Evolutionary conservation across 208 protist species (phyloP).

Genomic region (Acanthamoeba triangularis): DNA sequence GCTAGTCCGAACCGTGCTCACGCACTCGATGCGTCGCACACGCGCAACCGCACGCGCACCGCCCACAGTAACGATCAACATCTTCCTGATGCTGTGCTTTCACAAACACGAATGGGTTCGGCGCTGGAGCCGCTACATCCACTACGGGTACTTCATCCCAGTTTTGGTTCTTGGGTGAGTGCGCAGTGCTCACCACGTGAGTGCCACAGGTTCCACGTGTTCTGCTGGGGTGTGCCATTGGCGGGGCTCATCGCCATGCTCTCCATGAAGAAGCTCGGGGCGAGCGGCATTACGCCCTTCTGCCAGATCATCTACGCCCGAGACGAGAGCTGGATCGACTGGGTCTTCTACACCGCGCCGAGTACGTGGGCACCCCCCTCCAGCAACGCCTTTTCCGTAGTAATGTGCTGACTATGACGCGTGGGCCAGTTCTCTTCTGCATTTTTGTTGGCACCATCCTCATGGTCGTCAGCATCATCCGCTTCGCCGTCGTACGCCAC

Average conservation of each 20-base stretch:
- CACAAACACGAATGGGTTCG: constrained; percentile 13
- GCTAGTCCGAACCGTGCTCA: background rate
- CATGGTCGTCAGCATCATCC: constrained; percentile 43
- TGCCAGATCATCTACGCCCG: background rate
- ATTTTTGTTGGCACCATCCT: constrained; percentile 11
- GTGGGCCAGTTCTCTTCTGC: constrained; percentile 4
- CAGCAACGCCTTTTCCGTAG: background rate
- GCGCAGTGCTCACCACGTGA: background rate
- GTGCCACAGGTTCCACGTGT: background rate
- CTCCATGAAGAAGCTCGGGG: constrained; percentile 8
- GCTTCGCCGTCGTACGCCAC: background rate
- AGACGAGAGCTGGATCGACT: constrained; percentile 24
- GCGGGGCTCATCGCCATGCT: constrained; percentile 30
- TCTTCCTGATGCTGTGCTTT: constrained; percentile 64
- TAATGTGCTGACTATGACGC: too few species aligned
- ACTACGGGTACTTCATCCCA: background rate
- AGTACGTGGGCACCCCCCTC: background rate
- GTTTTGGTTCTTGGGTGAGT: background rate
- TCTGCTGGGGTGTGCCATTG: constrained; percentile 49
- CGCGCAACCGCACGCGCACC: background rate
- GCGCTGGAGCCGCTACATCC: constrained; percentile 25
- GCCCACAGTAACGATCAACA: constrained; percentile 27
- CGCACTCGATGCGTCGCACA: background rate
- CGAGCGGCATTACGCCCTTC: background rate
- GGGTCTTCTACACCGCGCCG: constrained; percentile 47